These are phyloP conservation scores for Rhodotorula sp. DNA, from an alignment of 1,284 basidiomycete genomes.

Conservation along the genomic window DNA sequence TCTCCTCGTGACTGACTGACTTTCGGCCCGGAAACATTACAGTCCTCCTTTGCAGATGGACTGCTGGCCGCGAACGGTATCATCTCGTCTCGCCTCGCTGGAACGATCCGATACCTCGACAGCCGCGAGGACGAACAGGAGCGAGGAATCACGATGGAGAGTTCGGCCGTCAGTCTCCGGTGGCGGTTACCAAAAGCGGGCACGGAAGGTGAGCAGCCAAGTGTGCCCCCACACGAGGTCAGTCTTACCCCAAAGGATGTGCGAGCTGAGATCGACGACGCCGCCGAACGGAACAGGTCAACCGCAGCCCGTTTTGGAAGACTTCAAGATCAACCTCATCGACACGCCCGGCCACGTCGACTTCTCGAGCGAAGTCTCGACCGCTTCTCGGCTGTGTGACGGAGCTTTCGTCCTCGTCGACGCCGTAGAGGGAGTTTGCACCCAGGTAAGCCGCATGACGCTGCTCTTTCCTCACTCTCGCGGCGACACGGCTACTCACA, in stretches of 20 bases:
- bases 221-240: too few relatives aligned
- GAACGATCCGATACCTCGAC: conserved; percentile 94
- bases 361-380: conserved; percentile 95
- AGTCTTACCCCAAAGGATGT: too few relatives aligned
- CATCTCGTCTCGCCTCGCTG: conserved; percentile 90
- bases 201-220: background rate
- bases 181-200: conserved; percentile 33
- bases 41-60: conserved; percentile 77
- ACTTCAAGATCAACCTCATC: conserved; percentile 87
- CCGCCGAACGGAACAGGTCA: conserved; percentile 45
- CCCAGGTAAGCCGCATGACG: conserved; percentile 66
- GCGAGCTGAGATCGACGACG: too few relatives aligned
- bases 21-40: background rate
- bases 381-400: conserved; percentile 88
- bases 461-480: background rate
- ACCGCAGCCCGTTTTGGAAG: conserved; percentile 57
- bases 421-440: conserved; percentile 97
- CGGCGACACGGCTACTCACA: too few relatives aligned
- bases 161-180: conserved; percentile 65
- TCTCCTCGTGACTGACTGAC: background rate
- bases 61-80: conserved; percentile 97
- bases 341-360: conserved; percentile 99
- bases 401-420: conserved; percentile 96
- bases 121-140: conserved; percentile 96
- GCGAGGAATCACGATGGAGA: conserved; percentile 98